Evolutionary conservation across 2,329 filamentous ascomycete species (phyloP).

Genomic region (Xenoacremonium recifei): DNA sequence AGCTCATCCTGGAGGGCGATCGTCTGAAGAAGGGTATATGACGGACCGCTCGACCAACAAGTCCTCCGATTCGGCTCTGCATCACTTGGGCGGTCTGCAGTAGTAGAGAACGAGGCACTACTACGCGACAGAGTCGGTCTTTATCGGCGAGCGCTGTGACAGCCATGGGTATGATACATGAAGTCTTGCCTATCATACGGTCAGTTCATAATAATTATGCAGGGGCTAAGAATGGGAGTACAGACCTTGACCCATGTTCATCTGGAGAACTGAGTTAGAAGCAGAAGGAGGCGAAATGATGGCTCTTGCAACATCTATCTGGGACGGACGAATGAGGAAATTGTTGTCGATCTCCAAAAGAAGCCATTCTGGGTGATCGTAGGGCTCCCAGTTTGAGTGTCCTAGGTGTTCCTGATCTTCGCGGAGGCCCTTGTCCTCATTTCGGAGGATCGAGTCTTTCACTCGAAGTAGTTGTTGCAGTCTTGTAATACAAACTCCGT

Average conservation of each 20-base stretch:
- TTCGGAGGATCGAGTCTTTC: conserved; percentile 24
- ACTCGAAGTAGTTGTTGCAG: conserved; percentile 47
- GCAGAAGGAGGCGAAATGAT: conserved; percentile 54
- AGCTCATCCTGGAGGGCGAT: conserved; percentile 32
- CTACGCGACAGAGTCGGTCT: conserved; percentile 48
- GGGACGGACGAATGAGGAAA: conserved; percentile 59
- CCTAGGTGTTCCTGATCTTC: conserved; percentile 43
- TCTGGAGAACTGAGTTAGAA: conserved; percentile 59
- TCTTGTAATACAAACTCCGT: conserved; percentile 42
- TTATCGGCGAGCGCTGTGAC: conserved; percentile 52
- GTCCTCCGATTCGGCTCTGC: conserved; percentile 60
- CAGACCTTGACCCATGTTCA: conserved; percentile 68
- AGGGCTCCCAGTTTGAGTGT: conserved; percentile 58
- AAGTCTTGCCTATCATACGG: conserved; percentile 55
- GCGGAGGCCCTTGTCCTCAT: conserved; percentile 22
- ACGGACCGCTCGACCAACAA: conserved; percentile 53
- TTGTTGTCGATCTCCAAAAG: conserved; percentile 66
- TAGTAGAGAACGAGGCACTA: conserved; percentile 52
- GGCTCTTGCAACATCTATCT: conserved; percentile 60
- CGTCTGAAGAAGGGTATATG: conserved; percentile 57
- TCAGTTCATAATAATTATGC: too few relatives aligned
- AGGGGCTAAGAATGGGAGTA: too few relatives aligned
- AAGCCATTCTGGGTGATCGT: conserved; percentile 58
- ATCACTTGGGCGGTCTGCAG: conserved; percentile 58
- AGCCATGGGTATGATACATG: conserved; percentile 66